A percentile compares a stretch with the other conserved stretches of the same genome.
Conservation (phyloP, 176 grass and related monocot genomes). For the Elymus sibiricus region DNA sequence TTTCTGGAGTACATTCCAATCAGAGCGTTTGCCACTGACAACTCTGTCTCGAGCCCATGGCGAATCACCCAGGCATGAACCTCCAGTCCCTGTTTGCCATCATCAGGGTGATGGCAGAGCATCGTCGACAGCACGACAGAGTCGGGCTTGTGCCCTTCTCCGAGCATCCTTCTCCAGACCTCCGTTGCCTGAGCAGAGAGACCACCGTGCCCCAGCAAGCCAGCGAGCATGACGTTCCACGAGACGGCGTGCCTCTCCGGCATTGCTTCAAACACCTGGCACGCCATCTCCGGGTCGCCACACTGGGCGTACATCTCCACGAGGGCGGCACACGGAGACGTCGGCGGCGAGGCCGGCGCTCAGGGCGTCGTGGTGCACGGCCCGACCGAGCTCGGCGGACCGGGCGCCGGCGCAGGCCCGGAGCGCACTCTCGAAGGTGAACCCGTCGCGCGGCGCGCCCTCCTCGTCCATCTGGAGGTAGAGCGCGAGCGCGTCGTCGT, state of each 20-base stretch:
- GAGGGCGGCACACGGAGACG: conserved; percentile 37
- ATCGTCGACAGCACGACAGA: conserved; percentile 36
- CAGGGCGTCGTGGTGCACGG: conserved; percentile 49
- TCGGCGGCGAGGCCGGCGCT: conserved; percentile 46
- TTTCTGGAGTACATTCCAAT: conserved; percentile 56
- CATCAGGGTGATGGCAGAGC: background rate
- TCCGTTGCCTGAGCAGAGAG: conserved; percentile 27
- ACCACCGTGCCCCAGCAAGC: conserved; percentile 25
- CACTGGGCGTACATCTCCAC: conserved; percentile 56
- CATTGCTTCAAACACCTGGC: conserved; percentile 44
- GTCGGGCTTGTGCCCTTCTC: conserved; percentile 22
- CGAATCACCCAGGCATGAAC: conserved; percentile 67
- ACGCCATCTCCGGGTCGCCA: conserved; percentile 45
- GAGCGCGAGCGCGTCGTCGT: conserved; percentile 62
- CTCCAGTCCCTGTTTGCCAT: conserved; percentile 22
- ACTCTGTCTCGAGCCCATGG: conserved; percentile 20
- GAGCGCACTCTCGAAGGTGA: conserved; percentile 49
- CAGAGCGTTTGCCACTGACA: conserved; percentile 40
- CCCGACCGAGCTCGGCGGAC: conserved; percentile 32
- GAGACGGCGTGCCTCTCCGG: conserved; percentile 27
- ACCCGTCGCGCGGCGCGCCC: conserved; percentile 38
- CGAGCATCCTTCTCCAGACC: conserved; percentile 45
- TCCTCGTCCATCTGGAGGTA: conserved; percentile 85
- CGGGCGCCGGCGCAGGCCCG: conserved; percentile 47
- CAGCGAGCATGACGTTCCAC: conserved; percentile 55